These are phyloP conservation scores for Cochlearia excelsa DNA, from an alignment of 345 rosid species.

Conservation along the genomic window DNA sequence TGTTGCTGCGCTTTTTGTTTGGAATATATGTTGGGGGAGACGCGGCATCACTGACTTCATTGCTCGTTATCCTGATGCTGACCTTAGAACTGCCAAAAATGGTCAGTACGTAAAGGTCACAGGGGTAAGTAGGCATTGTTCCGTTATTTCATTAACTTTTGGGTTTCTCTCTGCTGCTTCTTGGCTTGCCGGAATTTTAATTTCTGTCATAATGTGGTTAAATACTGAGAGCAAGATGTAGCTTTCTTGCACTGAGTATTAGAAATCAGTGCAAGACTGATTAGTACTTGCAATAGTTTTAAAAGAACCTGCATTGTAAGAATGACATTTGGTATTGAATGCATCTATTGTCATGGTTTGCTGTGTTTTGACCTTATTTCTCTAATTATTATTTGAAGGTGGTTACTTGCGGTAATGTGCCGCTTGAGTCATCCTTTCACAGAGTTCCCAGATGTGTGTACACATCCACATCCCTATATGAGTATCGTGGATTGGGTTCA, in stretches of 20 bases:
- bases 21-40: conserved; percentile 89
- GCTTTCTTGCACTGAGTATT: not conserved
- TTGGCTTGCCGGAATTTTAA: conserved; percentile 1
- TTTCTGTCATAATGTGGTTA: not conserved
- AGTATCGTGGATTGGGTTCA: conserved; percentile 81
- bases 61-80: conserved; percentile 85
- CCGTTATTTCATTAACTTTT: not conserved
- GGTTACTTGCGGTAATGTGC: conserved; percentile 95
- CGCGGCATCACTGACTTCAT: conserved; percentile 69
- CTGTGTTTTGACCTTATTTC: conserved; percentile 21
- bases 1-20: conserved; percentile 71
- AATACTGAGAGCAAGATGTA: conserved; percentile 2
- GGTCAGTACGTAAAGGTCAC: conserved; percentile 97
- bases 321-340: conserved; percentile 14
- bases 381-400: conserved; percentile 48
- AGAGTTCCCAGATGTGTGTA: conserved; percentile 86
- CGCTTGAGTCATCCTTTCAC: conserved; percentile 89
- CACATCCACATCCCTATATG: conserved; percentile 76
- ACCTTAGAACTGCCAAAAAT: conserved; percentile 92
- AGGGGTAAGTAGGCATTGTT: conserved; percentile 63
- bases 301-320: conserved; percentile 2
- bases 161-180: conserved; percentile 8
- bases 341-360: conserved; percentile 13
- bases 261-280: not conserved
- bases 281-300: conserved; percentile 14